A percentile compares a stretch with the other conserved stretches of the same genome.
Evolutionary conservation across 2,329 filamentous ascomycete species (phyloP).

Genomic region (Colletotrichum salicis): DNA sequence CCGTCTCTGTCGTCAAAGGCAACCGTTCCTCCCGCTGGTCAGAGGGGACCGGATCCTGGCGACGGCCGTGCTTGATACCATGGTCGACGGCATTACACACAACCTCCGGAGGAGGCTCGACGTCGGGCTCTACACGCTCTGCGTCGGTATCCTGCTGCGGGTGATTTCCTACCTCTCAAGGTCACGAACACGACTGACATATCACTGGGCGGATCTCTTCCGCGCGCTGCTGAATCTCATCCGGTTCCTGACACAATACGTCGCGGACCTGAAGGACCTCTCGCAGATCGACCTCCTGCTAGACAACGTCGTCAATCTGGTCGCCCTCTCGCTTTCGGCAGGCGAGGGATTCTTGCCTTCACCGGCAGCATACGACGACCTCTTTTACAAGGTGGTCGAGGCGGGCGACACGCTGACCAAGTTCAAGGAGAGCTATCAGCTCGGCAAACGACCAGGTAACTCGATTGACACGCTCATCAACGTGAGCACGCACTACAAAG

Average conservation of each 20-base stretch:
- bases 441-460: conserved; percentile 67
- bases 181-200: conserved; percentile 81
- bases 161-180: conserved; percentile 86
- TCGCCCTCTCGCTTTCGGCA: conserved; percentile 84
- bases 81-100: conserved; percentile 93
- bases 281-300: conserved; percentile 79
- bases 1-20: conserved; percentile 87
- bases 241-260: conserved; percentile 90
- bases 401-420: conserved; percentile 83
- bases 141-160: conserved; percentile 83
- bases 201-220: conserved; percentile 98
- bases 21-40: conserved; percentile 83
- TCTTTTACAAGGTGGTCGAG: conserved; percentile 98
- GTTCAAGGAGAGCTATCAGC: conserved; percentile 81
- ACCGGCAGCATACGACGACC: conserved; percentile 88
- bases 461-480: conserved; percentile 87
- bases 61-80: conserved; percentile 82
- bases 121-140: conserved; percentile 83
- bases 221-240: conserved; percentile 87
- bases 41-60: conserved; percentile 78
- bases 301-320: conserved; percentile 80
- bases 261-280: conserved; percentile 76
- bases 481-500: conserved; percentile 87
- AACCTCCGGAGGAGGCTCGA: conserved; percentile 89
- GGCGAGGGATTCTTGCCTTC: conserved; percentile 93